These are phyloP conservation scores for Diaporthe citrichinensis DNA, from an alignment of 2,329 filamentous ascomycete species.

Conservation along the genomic window DNA sequence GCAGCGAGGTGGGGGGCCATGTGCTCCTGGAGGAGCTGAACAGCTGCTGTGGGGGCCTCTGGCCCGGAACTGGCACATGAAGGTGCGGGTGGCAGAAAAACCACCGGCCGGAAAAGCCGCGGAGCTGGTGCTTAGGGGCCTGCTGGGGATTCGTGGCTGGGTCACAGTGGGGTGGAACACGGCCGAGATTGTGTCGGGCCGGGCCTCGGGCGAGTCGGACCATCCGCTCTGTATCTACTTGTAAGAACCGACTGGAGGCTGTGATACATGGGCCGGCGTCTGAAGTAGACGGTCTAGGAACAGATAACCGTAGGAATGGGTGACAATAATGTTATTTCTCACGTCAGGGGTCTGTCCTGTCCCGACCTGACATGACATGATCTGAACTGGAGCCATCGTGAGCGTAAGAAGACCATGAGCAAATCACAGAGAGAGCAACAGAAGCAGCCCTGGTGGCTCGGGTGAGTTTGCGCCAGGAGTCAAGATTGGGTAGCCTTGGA, in stretches of 20 bases:
- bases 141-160: not conserved
- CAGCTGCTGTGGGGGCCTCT: not conserved
- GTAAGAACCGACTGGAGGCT: slow-evolving; percentile 14
- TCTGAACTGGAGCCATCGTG: not conserved
- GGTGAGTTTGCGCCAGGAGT: slow-evolving; percentile 48
- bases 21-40: not conserved
- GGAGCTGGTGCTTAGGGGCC: not conserved
- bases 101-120: slow-evolving; percentile 31
- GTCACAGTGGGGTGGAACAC: not conserved
- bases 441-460: slow-evolving; percentile 61
- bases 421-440: slow-evolving; percentile 45
- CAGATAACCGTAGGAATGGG: not conserved
- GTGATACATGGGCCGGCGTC: not conserved
- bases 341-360: not conserved
- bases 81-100: slow-evolving; percentile 38
- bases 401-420: slow-evolving; percentile 1
- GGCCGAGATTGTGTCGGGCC: slow-evolving; percentile 24
- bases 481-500: not conserved
- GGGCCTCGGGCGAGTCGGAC: slow-evolving; percentile 21
- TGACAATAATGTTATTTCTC: not conserved
- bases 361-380: not conserved
- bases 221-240: slow-evolving; percentile 10
- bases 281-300: not conserved
- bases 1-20: not conserved
- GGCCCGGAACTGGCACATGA: not conserved